Evolutionary conservation across 148 eudicot genomes (phyloP), one percentile per base, ranked within the genome.

Genomic region (Fagopyrum tataricum): DNA sequence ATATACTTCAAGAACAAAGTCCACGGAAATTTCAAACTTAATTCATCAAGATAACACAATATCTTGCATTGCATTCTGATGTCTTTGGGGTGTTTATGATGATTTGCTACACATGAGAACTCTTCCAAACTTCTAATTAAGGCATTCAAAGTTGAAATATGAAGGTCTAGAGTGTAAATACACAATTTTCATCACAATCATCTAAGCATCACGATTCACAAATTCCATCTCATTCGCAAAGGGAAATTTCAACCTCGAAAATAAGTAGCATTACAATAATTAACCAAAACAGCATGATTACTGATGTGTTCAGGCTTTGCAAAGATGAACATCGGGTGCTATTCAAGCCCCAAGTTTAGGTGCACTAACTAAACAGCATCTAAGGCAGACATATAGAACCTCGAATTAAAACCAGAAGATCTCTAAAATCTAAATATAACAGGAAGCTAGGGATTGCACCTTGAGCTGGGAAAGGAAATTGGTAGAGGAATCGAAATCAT

Each of bases 401-500:
- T 58, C 10, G 23, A 6, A 58, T 58, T 58, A 4, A 58, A 58
- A 21, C 9, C 64, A 21, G 37, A 31, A 58, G 64, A 58, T 23
- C 64, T 21, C 1, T 11, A 14, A 31, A 4, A 23, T 58, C 37
- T 58, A 61, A 61, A 61, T 24, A 37, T 14, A 41, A 66, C 24
- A 20, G 14, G 71, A 71, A 80, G 49, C 76, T 79, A 78, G 77
- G 76, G 80, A 61, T 77, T 70, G 1, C 71, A 88, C 97, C 96
- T 92, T 92, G 76, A 92, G 96, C 69, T 89, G 90, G 23, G 88
- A 87, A 58, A 95, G 90, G 47, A 88, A 88, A 40, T 66, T 81
- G 51, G 76, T 67, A 48, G 78, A 85, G 10, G 82, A 75, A 64
- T 89, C 90, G 76, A 85, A 86, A 83, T 91, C 96, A 20, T 80